Conservation (phyloP, 768 basidiomycete species). For the Pleurotus pulmonarius region DNA sequence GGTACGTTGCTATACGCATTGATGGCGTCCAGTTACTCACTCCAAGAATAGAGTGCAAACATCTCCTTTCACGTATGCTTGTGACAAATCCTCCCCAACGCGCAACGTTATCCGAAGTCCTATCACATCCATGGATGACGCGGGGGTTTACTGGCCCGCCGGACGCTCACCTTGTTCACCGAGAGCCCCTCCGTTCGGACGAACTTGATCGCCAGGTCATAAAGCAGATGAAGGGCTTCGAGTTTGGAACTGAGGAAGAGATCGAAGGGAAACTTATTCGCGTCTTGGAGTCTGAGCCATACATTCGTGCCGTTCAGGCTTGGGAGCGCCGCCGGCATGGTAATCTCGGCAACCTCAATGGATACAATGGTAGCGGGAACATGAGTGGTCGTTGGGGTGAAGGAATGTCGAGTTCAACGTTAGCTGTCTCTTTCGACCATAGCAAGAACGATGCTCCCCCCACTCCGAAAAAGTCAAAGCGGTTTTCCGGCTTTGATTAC, state of each 20-base stretch:
- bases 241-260: slow-evolving; percentile 87
- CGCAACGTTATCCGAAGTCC: slow-evolving; percentile 80
- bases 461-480: slow-evolving; percentile 63
- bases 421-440: slow-evolving; percentile 60
- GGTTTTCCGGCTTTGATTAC: slow-evolving; percentile 96
- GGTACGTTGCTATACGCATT: slow-evolving; percentile 46
- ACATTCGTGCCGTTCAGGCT: slow-evolving; percentile 63
- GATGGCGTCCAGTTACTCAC: slow-evolving; percentile 9
- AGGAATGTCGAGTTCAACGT: slow-evolving; percentile 63
- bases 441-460: slow-evolving; percentile 37
- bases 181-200: slow-evolving; percentile 84
- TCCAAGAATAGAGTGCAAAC: slow-evolving; percentile 76
- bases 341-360: slow-evolving; percentile 25
- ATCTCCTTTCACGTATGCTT: slow-evolving; percentile 90
- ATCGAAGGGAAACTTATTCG: slow-evolving; percentile 71
- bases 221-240: slow-evolving; percentile 92
- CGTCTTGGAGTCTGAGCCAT: slow-evolving; percentile 76
- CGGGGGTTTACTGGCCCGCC: slow-evolving; percentile 83
- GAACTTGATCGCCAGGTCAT: slow-evolving; percentile 88
- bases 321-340: slow-evolving; percentile 72
- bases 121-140: slow-evolving; percentile 88
- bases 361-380: slow-evolving; percentile 31
- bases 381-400: slow-evolving; percentile 45
- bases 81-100: slow-evolving; percentile 89
- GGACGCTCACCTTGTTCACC: slow-evolving; percentile 80